A percentile compares a stretch with the other conserved stretches of the same genome.
Evolutionary conservation across 108 stramenopile species (phyloP).

Genomic region (Cylindrotheca fusiformis): DNA sequence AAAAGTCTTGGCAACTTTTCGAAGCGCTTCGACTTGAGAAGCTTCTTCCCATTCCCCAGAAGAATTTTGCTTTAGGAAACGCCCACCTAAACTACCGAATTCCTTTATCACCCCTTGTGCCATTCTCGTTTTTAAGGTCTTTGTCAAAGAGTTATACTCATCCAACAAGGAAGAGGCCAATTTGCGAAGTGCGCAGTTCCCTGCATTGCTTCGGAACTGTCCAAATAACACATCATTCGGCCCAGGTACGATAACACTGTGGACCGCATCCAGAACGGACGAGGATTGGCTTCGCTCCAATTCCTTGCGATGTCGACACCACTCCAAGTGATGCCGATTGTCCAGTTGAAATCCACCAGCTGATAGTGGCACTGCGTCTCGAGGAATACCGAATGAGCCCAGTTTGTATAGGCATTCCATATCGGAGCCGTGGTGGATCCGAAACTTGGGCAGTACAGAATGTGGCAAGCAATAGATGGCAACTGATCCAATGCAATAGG

Average conservation of each 20-base stretch:
- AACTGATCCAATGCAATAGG: no score
- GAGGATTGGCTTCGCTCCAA: background rate
- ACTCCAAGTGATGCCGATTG: slow-evolving; percentile 1
- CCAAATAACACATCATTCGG: background rate
- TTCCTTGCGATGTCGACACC: background rate
- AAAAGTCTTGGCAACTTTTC: background rate
- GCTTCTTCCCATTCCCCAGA: background rate
- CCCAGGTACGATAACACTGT: background rate
- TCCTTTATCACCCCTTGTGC: background rate
- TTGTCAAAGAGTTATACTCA: background rate
- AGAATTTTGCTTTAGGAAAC: background rate
- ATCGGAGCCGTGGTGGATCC: no score
- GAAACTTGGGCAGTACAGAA: no score
- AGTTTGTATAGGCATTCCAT: no score
- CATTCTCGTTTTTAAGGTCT: background rate
- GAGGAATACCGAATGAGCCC: no score
- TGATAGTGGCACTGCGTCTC: no score
- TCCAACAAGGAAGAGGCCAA: background rate
- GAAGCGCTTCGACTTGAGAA: background rate
- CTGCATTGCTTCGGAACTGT: background rate
- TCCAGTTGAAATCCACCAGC: no score
- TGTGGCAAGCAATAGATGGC: no score
- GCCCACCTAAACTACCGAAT: background rate
- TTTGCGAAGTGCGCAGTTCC: background rate
- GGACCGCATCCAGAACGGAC: background rate